Evolutionary conservation across 331 rosid species (phyloP), one percentile per base, ranked within the genome.

Genomic region (Telfairia occidentalis): DNA sequence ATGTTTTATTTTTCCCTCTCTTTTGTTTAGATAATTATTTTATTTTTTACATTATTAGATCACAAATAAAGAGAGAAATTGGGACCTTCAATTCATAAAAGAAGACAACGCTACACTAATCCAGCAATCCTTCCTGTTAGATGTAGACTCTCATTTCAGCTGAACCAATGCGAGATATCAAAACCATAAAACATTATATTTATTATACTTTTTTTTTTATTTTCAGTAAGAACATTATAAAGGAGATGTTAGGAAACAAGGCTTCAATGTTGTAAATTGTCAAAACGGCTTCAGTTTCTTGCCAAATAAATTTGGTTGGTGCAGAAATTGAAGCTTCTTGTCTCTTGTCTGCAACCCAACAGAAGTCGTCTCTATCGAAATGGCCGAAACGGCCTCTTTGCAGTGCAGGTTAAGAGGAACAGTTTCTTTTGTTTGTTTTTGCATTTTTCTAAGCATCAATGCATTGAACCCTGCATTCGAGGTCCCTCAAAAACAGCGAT

Each of bases 381-480:
- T 30, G 60, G 76, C n/a, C 76, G 38, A 40, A 71, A 8, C n/a
- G 30, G 46, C 21, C 42, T 8, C 45, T 30, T 61, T 32, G 37
- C 65, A 58, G 45, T 61, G 65, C 19, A 24, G 23, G 6, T 58
- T 24, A 13, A 28, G 26, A 46, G 16, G 19, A 49, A 71, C 76
- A 71, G 28, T 43, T 10, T 34, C n/a, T 9, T 55, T 78, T 71
- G 38, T 42, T 80, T 69, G 72, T 76, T 55, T 81, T 74, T 83
- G 5, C 23, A 43, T 26, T 66, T 66, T 66, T 87, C 70, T 74
- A 45, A 46, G 28, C 78, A 81, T 82, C 82, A 67, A 45, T 37
- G 81, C 87, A 77, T 86, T 63, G 85, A 83, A 70, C 70, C 71
- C 74, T 40, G 54, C 67, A 80, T 52, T 76, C 83, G 37, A 88